phyloP scores from a whole-genome alignment of 805 yeast genomes.

The Monosporozyma aerobia region DNA sequence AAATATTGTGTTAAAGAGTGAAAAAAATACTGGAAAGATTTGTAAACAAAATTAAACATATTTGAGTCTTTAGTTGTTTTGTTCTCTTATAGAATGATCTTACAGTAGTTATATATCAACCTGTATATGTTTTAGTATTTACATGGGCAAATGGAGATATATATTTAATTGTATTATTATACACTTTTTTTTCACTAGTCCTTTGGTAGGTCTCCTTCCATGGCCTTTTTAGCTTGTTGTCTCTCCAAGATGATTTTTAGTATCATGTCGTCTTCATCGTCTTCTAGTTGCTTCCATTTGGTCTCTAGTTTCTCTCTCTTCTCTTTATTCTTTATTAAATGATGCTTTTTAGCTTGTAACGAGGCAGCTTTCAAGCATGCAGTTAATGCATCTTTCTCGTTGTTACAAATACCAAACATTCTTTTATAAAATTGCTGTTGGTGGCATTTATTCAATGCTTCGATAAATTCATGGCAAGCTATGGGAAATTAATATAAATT shows the following conservation, averaged over 20 bases:
- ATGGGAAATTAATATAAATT: not conserved
- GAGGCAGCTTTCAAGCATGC: slow-evolving; percentile 77
- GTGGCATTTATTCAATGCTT: slow-evolving; percentile 86
- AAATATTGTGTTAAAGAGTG: not conserved
- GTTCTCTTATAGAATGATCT: not conserved
- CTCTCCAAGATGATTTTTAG: slow-evolving; percentile 55
- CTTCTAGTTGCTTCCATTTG: slow-evolving; percentile 54
- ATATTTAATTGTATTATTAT: not conserved
- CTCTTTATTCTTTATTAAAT: slow-evolving; percentile 41
- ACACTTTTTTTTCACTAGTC: not conserved
- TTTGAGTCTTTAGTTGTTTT: not conserved
- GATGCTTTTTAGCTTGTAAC: slow-evolving; percentile 48
- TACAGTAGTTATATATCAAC: not conserved
- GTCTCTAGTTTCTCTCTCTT: slow-evolving; percentile 46
- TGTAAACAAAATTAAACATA: no score
- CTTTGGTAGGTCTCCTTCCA: not conserved
- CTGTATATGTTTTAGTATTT: not conserved
- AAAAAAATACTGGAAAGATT: not conserved
- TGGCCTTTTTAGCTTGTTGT: slow-evolving; percentile 1
- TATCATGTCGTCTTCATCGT: slow-evolving; percentile 65
- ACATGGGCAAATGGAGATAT: not conserved
- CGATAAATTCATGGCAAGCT: slow-evolving; percentile 75
- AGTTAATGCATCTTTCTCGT: slow-evolving; percentile 68
- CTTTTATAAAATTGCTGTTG: slow-evolving; percentile 54
- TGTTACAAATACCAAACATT: slow-evolving; percentile 77